Conservation (phyloP, 306 rosid genomes). For the Citrullus mucosospermus region DNA sequence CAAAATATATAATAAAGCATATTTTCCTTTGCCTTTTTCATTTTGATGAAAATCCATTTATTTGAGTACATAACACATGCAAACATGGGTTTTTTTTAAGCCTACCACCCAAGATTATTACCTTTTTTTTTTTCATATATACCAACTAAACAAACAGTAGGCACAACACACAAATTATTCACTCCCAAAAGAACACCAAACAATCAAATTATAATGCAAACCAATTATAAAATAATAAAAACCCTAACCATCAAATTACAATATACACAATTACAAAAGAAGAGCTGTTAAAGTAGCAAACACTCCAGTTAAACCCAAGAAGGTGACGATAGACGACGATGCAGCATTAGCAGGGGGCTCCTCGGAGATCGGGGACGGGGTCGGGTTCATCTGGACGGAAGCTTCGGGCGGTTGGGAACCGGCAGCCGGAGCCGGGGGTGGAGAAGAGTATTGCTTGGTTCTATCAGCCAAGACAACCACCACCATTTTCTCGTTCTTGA, state of each 20-base stretch:
- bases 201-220: background rate
- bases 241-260: background rate
- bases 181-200: background rate
- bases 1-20: background rate
- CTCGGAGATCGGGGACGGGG: slow-evolving; percentile 35
- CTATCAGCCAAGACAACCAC: slow-evolving; percentile 61
- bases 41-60: background rate
- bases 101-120: background rate
- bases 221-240: background rate
- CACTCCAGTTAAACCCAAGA: slow-evolving; percentile 41
- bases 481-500: slow-evolving; percentile 62
- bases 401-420: slow-evolving; percentile 25
- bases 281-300: slow-evolving; percentile 34
- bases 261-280: slow-evolving; percentile 21
- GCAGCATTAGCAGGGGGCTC: slow-evolving; percentile 54
- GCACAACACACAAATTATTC: background rate
- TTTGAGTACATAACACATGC: background rate
- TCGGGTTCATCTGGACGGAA: slow-evolving; percentile 21
- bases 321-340: slow-evolving; percentile 22
- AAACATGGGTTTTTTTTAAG: background rate
- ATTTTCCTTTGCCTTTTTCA: background rate
- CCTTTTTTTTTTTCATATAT: background rate
- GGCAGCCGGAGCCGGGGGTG: slow-evolving; percentile 8
- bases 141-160: background rate
- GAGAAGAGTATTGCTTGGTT: slow-evolving; percentile 29